Percentiles rank a stretch among this genome's conserved stretches.
Conservation (phyloP, 495 filamentous ascomycete species). For the Talaromyces stipitatus region DNA sequence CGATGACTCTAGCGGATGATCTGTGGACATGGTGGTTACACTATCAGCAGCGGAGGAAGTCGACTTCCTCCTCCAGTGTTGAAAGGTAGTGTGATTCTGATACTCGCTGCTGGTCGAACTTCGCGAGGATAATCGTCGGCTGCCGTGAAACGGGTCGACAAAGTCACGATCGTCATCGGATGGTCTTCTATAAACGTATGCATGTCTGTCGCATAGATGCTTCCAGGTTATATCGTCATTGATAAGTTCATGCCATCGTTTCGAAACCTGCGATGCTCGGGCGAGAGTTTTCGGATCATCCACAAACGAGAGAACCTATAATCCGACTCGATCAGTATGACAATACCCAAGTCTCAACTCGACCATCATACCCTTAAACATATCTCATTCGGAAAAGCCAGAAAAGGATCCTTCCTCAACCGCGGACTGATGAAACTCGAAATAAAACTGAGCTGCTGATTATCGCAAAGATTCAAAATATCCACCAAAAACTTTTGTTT, state of each 20-base stretch:
- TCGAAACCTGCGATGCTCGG: conserved; percentile 86
- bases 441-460: conserved; percentile 89
- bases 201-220: conserved; percentile 87
- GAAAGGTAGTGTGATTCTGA: not conserved
- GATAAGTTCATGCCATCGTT: conserved; percentile 83
- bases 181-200: conserved; percentile 58
- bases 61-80: not conserved
- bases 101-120: not conserved
- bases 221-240: conserved; percentile 98
- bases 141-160: conserved; percentile 26
- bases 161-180: conserved; percentile 31
- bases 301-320: conserved; percentile 81
- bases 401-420: conserved; percentile 93
- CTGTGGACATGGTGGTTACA: conserved; percentile 6
- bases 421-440: conserved; percentile 86
- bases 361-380: conserved; percentile 62
- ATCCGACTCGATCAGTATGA: conserved; percentile 5
- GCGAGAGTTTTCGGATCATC: conserved; percentile 91
- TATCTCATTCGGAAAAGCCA: conserved; percentile 79
- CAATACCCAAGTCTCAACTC: not conserved
- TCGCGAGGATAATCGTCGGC: not conserved
- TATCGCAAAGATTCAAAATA: conserved; percentile 84
- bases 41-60: conserved; percentile 3
- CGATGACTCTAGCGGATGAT: conserved; percentile 9
- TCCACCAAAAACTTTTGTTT: conserved; percentile 67